Percentiles rank a stretch among this genome's conserved stretches.
Evolutionary conservation across 192 early-diverging fungal genomes (phyloP).

Genomic region (Coemansia javaensis): DNA sequence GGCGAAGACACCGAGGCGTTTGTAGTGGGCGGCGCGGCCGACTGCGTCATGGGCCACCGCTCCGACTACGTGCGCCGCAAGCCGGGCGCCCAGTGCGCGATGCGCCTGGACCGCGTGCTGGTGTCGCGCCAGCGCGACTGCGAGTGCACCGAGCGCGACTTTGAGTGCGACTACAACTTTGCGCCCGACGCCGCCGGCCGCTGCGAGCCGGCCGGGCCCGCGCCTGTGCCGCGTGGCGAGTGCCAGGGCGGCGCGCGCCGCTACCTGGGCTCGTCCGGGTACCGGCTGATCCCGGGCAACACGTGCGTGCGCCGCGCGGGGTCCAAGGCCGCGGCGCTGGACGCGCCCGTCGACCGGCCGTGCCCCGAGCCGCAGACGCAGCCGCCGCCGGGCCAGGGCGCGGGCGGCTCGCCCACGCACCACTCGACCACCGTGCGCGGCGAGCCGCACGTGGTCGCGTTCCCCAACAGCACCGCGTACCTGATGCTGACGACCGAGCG

Average conservation of each 20-base stretch:
- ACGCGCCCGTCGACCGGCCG: conserved; percentile 55
- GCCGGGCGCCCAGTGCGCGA: conserved; percentile 67
- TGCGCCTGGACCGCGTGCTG: conserved; percentile 62
- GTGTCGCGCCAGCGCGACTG: conserved; percentile 59
- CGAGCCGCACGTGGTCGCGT: conserved; percentile 57
- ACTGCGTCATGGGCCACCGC: conserved; percentile 83
- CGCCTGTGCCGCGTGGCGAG: conserved; percentile 55
- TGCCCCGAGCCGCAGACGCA: conserved; percentile 41
- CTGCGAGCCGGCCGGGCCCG: conserved; percentile 58
- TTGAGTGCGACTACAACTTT: conserved; percentile 91
- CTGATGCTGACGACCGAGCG: conserved; percentile 58
- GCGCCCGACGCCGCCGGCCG: conserved; percentile 47
- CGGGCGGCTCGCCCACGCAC: conserved; percentile 16
- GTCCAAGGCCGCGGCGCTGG: conserved; percentile 48
- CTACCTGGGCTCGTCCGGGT: conserved; percentile 74
- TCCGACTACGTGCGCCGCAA: conserved; percentile 72
- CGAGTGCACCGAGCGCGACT: conserved; percentile 76
- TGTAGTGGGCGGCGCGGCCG: conserved; percentile 45
- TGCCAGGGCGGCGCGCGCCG: conserved; percentile 60
- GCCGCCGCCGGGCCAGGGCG: conserved; percentile 11
- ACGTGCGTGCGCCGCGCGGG: conserved; percentile 61
- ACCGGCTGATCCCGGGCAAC: conserved; percentile 80
- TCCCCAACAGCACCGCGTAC: conserved; percentile 61
- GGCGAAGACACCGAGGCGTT: conserved; percentile 29
- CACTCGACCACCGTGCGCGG: conserved; percentile 38